phyloP scores from a whole-genome alignment of 2,329 filamentous ascomycete species.

The Phaeosphaeriaceae sp. region DNA sequence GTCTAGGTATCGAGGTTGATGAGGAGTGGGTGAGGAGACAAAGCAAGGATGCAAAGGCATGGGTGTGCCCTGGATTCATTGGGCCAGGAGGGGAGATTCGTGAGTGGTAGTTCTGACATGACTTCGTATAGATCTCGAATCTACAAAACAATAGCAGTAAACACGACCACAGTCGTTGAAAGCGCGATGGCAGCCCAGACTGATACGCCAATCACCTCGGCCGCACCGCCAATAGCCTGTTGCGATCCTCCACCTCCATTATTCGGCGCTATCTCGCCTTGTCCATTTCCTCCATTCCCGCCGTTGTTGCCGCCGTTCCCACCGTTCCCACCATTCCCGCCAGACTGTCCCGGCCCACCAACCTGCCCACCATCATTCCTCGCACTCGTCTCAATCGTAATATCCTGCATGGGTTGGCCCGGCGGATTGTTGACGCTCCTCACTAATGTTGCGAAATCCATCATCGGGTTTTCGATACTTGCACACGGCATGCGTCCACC shows the following conservation, averaged over 20 bases:
- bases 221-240: conserved; percentile 3
- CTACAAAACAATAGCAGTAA: conserved; percentile 6
- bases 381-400: conserved; percentile 31
- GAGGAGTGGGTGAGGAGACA: conserved; percentile 70
- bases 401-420: conserved; percentile 38
- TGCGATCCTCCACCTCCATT: not conserved
- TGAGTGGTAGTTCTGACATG: conserved; percentile 65
- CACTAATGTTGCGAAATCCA: conserved; percentile 30
- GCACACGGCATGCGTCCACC: conserved; percentile 43
- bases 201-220: conserved; percentile 2
- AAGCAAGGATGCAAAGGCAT: conserved; percentile 66
- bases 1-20: conserved; percentile 72
- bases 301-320: conserved; percentile 1
- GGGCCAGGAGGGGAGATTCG: conserved; percentile 71
- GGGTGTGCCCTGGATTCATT: conserved; percentile 71
- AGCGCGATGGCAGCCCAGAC: conserved; percentile 4
- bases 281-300: not conserved
- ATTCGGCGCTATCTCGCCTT: too few species aligned
- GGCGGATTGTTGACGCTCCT: conserved; percentile 43
- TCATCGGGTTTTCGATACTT: conserved; percentile 36
- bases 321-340: not conserved
- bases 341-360: conserved; percentile 27
- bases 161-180: conserved; percentile 6
- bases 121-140: not conserved
- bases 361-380: conserved; percentile 37